Evolutionary conservation across 371 early-diverging fungal species (phyloP).

Genomic region (Mortierella sp.): DNA sequence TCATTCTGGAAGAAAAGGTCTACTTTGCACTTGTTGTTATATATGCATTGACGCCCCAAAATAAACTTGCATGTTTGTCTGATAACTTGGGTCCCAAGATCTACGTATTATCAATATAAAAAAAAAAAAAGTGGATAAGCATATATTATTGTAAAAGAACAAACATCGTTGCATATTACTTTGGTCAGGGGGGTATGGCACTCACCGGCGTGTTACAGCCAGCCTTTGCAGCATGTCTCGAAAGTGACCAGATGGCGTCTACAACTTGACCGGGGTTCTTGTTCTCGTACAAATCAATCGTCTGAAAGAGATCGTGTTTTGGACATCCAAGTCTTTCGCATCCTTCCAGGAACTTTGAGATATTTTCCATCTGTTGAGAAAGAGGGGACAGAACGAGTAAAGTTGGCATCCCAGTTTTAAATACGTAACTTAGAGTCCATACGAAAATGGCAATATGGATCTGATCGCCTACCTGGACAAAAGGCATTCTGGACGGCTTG

Average conservation of each 20-base stretch:
- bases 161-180: not conserved
- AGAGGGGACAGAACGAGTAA: not conserved
- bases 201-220: conserved; percentile 70
- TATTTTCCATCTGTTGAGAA: conserved; percentile 83
- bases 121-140: not conserved
- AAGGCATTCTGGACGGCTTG: conserved; percentile 80
- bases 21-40: no score
- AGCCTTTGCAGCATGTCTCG: conserved; percentile 82
- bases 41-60: no score
- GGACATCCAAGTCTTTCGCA: conserved; percentile 81
- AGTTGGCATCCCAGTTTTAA: not conserved
- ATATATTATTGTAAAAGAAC: no score
- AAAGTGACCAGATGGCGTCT: conserved; percentile 83
- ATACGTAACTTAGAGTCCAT: no score
- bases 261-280: conserved; percentile 88
- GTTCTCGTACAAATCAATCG: conserved; percentile 90
- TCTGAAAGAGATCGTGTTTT: conserved; percentile 88
- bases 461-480: conserved; percentile 71
- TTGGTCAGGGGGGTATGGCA: not conserved
- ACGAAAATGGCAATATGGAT: not conserved
- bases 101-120: conserved; percentile 31
- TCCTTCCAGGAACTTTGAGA: conserved; percentile 80
- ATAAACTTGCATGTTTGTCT: conserved; percentile 67
- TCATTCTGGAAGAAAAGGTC: no score
- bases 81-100: conserved; percentile 83